Evolutionary conservation across 148 eudicot genomes (phyloP), one percentile per base, ranked within the genome.

Genomic region (Chenopodium album): DNA sequence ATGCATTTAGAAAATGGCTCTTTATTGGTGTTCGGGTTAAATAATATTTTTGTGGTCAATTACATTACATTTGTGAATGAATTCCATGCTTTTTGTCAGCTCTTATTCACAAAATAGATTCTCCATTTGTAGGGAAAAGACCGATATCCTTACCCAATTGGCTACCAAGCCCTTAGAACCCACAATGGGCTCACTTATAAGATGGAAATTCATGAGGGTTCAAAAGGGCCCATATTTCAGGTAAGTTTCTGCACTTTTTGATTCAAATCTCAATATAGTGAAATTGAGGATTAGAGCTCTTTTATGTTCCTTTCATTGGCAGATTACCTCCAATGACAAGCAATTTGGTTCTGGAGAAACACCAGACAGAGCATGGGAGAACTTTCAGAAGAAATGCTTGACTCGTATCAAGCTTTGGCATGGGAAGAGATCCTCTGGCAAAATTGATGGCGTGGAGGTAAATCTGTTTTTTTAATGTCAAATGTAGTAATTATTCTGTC

Each of bases 371-470:
- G 99, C 99, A 80, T 96, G 98, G 95, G 92, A 87, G 41, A 85
- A 88, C 80, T 91, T 92, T 84, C 95, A 92, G 84, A 94, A 87
- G 91, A 92, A 91, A 86, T 84, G 87, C 41, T 82, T 83, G 77
- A 87, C 89, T 86, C 92, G 85, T 32, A 79, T 90, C 78, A 96
- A 94, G 88, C 72, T 89, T 89, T 90, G 87, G 97, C 97, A 85
- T 77, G 95, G 93, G 64, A 96, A 91, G 89, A 92, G 98, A 89
- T 88, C 80, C 86, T 91, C 98, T 3, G 89, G 93, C 76, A 96
- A 96, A 89, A 88, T 92, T 80, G 94, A 92, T 84, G 99, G 98
- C 31, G 89, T 90, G 65, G 99, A 96, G 99, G 99, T 96, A 89
- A 34, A 13, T 47, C 4, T 52, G 32, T 31, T 76, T 60, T 14